A percentile compares a stretch with the other conserved stretches of the same genome.
These are phyloP conservation scores for Trypanosomatidae sp. DNA, from an alignment of 208 protist genomes.

Conservation along the genomic window DNA sequence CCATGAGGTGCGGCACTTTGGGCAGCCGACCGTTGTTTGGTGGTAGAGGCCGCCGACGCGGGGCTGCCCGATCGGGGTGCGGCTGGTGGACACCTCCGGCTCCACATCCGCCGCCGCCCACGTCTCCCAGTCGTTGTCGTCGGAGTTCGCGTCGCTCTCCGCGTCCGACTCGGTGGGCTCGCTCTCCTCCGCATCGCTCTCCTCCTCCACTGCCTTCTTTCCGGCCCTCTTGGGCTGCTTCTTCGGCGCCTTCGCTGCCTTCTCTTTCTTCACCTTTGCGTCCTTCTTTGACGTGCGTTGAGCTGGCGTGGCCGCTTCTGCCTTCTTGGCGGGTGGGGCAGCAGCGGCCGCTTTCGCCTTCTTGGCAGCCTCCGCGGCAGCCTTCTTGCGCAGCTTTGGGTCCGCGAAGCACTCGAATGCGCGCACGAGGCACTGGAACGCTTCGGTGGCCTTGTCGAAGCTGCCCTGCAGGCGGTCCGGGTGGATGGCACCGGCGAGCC, in stretches of 20 bases:
- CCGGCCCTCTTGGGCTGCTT: too few species aligned
- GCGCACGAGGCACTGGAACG: slow-evolving; percentile 79
- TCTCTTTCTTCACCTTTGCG: too few species aligned
- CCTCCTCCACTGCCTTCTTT: too few species aligned
- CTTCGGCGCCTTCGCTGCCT: too few species aligned
- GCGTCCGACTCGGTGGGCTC: slow-evolving; percentile 14
- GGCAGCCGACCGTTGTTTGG: slow-evolving; percentile 64
- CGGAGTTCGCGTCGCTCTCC: slow-evolving; percentile 27
- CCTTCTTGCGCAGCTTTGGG: slow-evolving; percentile 52
- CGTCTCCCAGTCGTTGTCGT: slow-evolving; percentile 26
- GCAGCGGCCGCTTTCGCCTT: slow-evolving; percentile 1
- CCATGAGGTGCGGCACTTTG: slow-evolving; percentile 71
- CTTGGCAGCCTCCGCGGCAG: slow-evolving; percentile 8
- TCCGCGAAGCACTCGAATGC: slow-evolving; percentile 82
- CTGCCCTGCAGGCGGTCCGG: slow-evolving; percentile 69
- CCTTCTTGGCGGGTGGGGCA: slow-evolving; percentile 10
- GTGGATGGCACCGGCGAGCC: slow-evolving; percentile 69
- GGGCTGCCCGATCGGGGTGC: slow-evolving; percentile 58
- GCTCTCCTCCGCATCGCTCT: too few species aligned
- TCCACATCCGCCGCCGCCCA: slow-evolving; percentile 26
- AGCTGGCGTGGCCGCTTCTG: slow-evolving; percentile 18
- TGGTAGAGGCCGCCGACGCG: slow-evolving; percentile 51
- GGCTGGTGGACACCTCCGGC: slow-evolving; percentile 66
- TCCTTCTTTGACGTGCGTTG: too few species aligned
- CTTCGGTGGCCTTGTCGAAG: slow-evolving; percentile 75